Evolutionary conservation across 192 early-diverging fungal genomes (phyloP).

Genomic region (Blastocladiella britannica): DNA sequence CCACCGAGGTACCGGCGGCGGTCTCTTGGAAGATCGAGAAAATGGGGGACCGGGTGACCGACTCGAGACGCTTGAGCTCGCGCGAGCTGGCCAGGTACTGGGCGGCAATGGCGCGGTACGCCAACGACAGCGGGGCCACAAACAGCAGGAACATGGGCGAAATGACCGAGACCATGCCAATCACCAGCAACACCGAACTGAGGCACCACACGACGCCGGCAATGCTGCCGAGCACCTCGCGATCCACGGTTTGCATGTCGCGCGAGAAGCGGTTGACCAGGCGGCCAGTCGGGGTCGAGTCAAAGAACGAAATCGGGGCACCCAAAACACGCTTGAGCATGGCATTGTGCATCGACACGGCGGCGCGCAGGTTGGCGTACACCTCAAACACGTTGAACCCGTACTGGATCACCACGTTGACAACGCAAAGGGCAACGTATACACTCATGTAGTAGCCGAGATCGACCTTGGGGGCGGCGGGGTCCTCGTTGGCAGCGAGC

Average conservation of each 20-base stretch:
- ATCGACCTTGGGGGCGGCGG: too few relatives aligned
- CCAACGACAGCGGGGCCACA: constrained; percentile 24
- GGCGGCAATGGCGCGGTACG: constrained; percentile 35
- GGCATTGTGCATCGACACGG: constrained; percentile 26
- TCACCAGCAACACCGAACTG: constrained; percentile 22
- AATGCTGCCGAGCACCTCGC: constrained; percentile 24
- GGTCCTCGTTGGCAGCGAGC: too few relatives aligned
- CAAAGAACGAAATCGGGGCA: constrained; percentile 60
- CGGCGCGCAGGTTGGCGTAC: constrained; percentile 28
- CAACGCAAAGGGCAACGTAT: constrained; percentile 37
- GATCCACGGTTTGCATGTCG: constrained; percentile 70
- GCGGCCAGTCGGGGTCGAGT: constrained; percentile 52
- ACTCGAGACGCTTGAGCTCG: constrained; percentile 59
- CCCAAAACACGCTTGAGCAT: constrained; percentile 33
- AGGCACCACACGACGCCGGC: constrained; percentile 25
- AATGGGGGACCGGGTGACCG: constrained; percentile 46
- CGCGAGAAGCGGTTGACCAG: constrained; percentile 64
- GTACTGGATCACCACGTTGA: constrained; percentile 14
- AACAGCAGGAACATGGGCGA: constrained; percentile 57
- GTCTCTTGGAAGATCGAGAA: constrained; percentile 42
- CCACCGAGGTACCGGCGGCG: constrained; percentile 48
- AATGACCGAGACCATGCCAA: constrained; percentile 35
- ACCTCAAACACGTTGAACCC: constrained; percentile 19
- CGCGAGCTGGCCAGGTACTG: constrained; percentile 50
- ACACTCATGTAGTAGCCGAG: constrained; percentile 36